Conservation (phyloP, 805 yeast genomes). For the Lachancea quebecensis region DNA sequence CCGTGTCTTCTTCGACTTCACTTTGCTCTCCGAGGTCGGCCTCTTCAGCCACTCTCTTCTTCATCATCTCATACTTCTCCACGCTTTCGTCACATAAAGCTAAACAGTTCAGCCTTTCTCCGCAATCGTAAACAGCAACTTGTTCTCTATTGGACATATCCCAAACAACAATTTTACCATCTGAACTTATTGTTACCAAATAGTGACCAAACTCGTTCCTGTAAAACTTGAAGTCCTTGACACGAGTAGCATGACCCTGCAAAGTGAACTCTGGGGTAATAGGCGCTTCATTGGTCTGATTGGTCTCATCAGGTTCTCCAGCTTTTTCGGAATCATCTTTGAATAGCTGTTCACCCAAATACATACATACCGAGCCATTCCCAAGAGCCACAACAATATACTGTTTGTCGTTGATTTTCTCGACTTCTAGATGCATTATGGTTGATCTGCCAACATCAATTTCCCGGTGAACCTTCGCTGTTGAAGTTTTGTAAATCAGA, state of each 20-base stretch:
- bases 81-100: constrained; percentile 67
- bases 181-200: constrained; percentile 81
- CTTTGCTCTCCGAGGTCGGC: constrained; percentile 56
- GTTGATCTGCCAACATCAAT: constrained; percentile 43
- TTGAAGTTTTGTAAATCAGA: constrained; percentile 55
- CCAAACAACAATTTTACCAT: constrained; percentile 92
- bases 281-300: constrained; percentile 10
- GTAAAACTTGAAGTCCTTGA: constrained; percentile 66
- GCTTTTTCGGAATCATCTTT: constrained; percentile 13
- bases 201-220: constrained; percentile 38
- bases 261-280: constrained; percentile 49
- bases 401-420: constrained; percentile 41
- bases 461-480: constrained; percentile 52
- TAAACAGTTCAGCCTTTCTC: constrained; percentile 87
- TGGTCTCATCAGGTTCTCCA: constrained; percentile 29
- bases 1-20: constrained; percentile 72
- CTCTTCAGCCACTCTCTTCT: constrained; percentile 47
- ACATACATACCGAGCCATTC: constrained; percentile 64
- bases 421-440: constrained; percentile 60
- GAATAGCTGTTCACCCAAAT: constrained; percentile 34
- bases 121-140: constrained; percentile 82
- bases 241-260: constrained; percentile 78
- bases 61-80: constrained; percentile 67
- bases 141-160: constrained; percentile 63
- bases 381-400: constrained; percentile 62